Base-by-base conservation (phyloP, 495 filamentous ascomycete species). In the Hypoxylon trugodes region DNA sequence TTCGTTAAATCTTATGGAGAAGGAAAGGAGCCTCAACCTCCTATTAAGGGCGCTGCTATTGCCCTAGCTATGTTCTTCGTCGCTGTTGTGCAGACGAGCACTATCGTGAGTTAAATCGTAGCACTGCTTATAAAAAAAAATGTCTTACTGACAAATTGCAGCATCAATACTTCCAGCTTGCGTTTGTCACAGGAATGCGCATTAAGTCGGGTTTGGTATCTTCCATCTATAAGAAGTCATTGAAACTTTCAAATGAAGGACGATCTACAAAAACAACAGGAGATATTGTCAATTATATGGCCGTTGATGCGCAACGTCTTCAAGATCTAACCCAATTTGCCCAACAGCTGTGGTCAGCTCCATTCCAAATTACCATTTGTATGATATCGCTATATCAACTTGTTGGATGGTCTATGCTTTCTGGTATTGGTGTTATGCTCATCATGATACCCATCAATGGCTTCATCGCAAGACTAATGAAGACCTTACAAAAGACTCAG, bases 211-310 rank as follows among this genome's bases (percentile, higher is more conserved):
- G 91, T 16, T 71, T 99, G 66, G 96, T 92, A 7, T 89, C 93
- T 0, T 84, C 93, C 49, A 97, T 98, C 58, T 99, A 97, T 70
- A 82, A 88, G 37, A 99, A 99, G 76, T 88, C 91, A 1, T 81
- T 97, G 70, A 89, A 84, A 47, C 81, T 99, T 8, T 96, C 93
- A 0, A 97, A 96, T 68, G 96, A 99, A 76, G 96, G 94, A 12
- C 84, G 94, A 36, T 82, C 90, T n/a, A 69, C 86, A 18, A 97
- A 98, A 76, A 92, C 92, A 2, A 98, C 96, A 1, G 96, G 96
- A 42, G 96, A 99, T 73, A 97, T 98, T 75, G 96, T 99, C 65
- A 99, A 98, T 67, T 91, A 96, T 72, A 98, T 98, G 92, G 95
- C 96, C 19, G 93, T 98, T 16, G 96, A 99, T 74, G 93, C 93